phyloP scores from a whole-genome alignment of 305 asterid genomes.

The Vinca major region DNA sequence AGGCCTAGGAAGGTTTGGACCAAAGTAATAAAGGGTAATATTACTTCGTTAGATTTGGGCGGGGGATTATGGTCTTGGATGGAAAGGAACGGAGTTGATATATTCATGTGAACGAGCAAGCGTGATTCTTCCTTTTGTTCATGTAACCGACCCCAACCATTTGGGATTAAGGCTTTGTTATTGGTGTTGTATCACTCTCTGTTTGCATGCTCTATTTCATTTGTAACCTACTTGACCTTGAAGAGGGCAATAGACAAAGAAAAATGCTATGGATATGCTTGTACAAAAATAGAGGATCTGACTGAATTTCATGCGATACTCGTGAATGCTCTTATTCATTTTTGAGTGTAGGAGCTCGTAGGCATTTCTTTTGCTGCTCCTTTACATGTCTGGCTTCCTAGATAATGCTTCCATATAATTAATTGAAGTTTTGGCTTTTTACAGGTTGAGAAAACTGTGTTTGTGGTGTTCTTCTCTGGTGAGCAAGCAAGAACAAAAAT shows the following conservation, averaged over 20 bases:
- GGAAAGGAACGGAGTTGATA: no score
- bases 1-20: not conserved
- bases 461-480: conserved; percentile 96
- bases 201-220: not conserved
- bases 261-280: not conserved
- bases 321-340: not conserved
- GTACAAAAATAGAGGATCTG: not conserved
- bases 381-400: conserved; percentile 4
- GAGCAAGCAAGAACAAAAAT: conserved; percentile 96
- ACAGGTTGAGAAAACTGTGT: conserved; percentile 92
- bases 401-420: not conserved
- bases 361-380: not conserved
- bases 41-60: no score
- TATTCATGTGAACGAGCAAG: no score
- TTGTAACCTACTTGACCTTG: not conserved
- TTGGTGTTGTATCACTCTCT: no score
- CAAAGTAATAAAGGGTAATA: no score
- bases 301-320: not conserved
- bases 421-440: conserved; percentile 17
- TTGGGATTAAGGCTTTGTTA: no score
- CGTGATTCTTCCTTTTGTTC: no score
- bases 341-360: not conserved
- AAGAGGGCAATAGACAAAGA: not conserved
- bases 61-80: no score
- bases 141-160: no score